Base-by-base conservation (phyloP, 805 yeast genomes). In the Yarrowia sp. region DNA sequence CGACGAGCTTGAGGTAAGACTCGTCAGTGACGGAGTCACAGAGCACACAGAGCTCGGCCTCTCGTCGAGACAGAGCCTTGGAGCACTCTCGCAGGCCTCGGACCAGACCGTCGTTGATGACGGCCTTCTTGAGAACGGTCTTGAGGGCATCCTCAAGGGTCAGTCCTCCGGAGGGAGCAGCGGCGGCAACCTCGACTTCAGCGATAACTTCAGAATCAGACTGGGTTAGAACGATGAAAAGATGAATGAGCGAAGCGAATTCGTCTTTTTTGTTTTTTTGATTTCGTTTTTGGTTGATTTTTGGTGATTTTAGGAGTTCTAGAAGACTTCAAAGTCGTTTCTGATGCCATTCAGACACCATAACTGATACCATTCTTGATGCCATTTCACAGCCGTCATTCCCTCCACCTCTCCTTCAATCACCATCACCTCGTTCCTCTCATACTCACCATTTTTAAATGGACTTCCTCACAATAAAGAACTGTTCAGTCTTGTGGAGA, bases 31-130 rank as follows among this genome's bases (percentile, higher is more conserved):
- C 98, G 74, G 98, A 87, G 85, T 93, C 98, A 83, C 96, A 92
- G 76, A 95, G 85, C 79, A 95, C 97, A 84, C 92, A 89, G 80
- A 95, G 85, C 84, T 93, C 96, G 75, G 98, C 99, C 83, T 92
- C 96, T 81, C 97, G 91, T 82, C 91, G 86, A 78, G 97, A 86
- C 75, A 95, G 87, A 82, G 98, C 98, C 90, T 95, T 95, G 79
- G 98, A 90, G 74, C 98, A 96, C 86, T 95, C 99, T 88, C 98
- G 95, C 82, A 95, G 88, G 88, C 99, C 99, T 86, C 99, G 93
- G 81, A 98, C 98, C 83, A 95, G 90, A 84, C 99, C 99, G 81
- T 93, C 98, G 86, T 92, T 96, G 78, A 93, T 90, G 80, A 95
- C 87, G 75, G 99, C 87, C 81, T 95, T 92, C 88, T 96, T 92